Evolutionary conservation across 1,139 yeast species (phyloP).

Genomic region (Nakaseomyces kungkrabaensis): DNA sequence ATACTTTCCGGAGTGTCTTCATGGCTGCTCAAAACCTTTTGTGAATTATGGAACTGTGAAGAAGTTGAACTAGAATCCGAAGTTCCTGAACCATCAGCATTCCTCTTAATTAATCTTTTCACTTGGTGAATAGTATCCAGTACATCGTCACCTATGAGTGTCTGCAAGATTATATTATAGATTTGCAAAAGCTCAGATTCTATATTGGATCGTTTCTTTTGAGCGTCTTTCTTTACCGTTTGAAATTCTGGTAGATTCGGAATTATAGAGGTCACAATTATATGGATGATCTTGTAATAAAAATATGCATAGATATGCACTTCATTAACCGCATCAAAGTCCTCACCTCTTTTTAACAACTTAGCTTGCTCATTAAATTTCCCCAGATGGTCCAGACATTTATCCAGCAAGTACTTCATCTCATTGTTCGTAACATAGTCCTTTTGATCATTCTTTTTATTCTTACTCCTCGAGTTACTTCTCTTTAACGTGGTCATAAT

Average conservation of each 20-base stretch:
- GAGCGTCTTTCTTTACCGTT: slow-evolving; percentile 11
- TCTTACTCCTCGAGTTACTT: neutral
- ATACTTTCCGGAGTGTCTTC: neutral
- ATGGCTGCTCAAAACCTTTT: neutral
- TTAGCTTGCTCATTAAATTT: neutral
- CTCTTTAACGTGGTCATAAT: neutral
- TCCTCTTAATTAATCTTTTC: slow-evolving; percentile 15
- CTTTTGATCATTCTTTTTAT: neutral
- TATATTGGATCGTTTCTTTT: slow-evolving; percentile 12
- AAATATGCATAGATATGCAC: slow-evolving; percentile 13
- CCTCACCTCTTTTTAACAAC: slow-evolving; percentile 6
- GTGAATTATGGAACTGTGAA: neutral
- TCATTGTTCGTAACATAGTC: slow-evolving; percentile 1
- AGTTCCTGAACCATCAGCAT: slow-evolving; percentile 3
- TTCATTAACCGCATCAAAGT: neutral
- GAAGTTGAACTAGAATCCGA: neutral
- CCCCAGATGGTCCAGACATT: slow-evolving; percentile 1
- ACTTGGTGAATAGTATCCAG: slow-evolving; percentile 17
- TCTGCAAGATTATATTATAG: slow-evolving; percentile 25
- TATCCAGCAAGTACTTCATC: slow-evolving; percentile 1
- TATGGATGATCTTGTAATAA: slow-evolving; percentile 29
- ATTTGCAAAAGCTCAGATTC: slow-evolving; percentile 21
- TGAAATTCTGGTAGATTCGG: slow-evolving; percentile 21
- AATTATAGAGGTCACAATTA: slow-evolving; percentile 18
- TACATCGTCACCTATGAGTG: slow-evolving; percentile 21